phyloP scores from a whole-genome alignment of 768 basidiomycete genomes.

The Dioszegia aurantiaca region DNA sequence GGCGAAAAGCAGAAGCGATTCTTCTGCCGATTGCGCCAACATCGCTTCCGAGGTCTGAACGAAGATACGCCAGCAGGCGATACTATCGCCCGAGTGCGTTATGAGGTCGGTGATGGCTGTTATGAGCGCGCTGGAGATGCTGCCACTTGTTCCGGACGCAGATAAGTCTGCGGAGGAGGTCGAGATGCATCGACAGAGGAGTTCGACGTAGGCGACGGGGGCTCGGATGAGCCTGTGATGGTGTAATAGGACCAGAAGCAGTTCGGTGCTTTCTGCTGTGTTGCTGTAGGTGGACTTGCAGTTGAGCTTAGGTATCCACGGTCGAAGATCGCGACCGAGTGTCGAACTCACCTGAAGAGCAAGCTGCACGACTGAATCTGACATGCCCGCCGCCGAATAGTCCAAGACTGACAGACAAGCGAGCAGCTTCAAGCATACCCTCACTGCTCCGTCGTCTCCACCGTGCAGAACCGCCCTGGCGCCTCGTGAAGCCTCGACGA shows the following conservation, averaged over 20 bases:
- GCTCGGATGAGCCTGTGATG: conserved; percentile 3
- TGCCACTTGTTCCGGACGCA: background rate
- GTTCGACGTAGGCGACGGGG: background rate
- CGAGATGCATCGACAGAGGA: background rate
- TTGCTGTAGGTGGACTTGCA: background rate
- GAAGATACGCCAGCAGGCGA: background rate
- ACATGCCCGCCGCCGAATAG: conserved; percentile 3
- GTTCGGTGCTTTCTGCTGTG: conserved; percentile 1
- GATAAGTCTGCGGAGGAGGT: background rate
- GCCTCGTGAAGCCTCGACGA: background rate
- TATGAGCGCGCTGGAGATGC: background rate
- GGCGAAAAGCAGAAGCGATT: background rate
- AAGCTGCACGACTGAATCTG: background rate
- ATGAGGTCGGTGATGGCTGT: background rate
- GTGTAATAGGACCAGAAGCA: background rate
- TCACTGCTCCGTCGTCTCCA: background rate
- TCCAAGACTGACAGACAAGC: conserved; percentile 5
- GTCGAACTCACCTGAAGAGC: conserved; percentile 6
- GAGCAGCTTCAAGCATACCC: background rate
- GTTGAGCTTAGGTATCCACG: conserved; percentile 7
- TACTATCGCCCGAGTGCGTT: background rate
- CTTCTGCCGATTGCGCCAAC: background rate
- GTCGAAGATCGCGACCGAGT: no score
- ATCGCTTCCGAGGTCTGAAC: background rate
- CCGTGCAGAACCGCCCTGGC: background rate